Base-by-base conservation (phyloP, 2,329 filamentous ascomycete genomes). In the Aureobasidium sp. region DNA sequence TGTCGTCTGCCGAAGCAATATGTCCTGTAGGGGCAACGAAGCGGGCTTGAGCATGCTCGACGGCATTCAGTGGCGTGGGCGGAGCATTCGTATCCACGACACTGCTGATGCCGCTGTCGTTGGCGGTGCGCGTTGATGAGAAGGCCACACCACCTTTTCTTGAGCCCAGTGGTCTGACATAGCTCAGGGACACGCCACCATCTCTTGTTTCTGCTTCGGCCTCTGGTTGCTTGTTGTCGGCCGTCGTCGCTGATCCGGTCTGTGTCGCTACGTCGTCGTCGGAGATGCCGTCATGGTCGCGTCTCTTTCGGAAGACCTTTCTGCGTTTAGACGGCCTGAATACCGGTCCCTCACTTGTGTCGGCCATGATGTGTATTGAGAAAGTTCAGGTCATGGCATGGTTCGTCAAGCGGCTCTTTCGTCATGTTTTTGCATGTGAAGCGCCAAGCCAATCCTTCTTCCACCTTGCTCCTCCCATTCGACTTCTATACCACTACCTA, bases 1-100 rank as follows among this genome's bases (percentile, higher is more conserved):
- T 87, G 72, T 91, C 87, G 42, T 78, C 73, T 27, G 83, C 72
- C 61, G 88, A 86, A 37, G 82, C 81, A 0, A 86, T 79, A 64
- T 86, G 75, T 0, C 89, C 89, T 0, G 87, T 91, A 72, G 90
- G 88, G 62, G 85, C 83, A 59, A 85, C 85, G 70, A 93, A 93
- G 44, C 87, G 84, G 63, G 79, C 77, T 50, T 71, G 72, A 63
- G 79, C 78, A 8, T 74, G 73, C 54, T 73, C 73, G 42, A 77
- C 69, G 37, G 68, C 66, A 16, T 74, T 74, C 7, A 66, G 66
- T 16, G 66, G 72, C 62, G 69, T 73, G 61, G 68, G 62, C 34
- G 72, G 66, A 14, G 68, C 69, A 49, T 66, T 65, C 42, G 67
- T 68, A 32, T 69, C 70, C 9, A 66, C 64, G 45, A 64, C 59